Conservation (phyloP, 805 yeast species). For the Jamesozyma hellenica region DNA sequence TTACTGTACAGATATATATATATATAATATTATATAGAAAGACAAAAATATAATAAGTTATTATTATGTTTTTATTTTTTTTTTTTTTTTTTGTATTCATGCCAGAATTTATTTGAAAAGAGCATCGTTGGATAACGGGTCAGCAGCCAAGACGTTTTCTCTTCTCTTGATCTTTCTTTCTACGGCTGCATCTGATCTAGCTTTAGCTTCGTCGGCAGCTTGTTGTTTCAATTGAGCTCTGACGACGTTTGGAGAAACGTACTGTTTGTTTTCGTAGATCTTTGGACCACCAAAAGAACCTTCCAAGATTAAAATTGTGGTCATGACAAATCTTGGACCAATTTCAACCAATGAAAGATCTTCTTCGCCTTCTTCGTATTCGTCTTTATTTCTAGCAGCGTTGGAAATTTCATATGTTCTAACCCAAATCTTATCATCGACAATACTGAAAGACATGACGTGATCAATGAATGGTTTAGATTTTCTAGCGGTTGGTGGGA, state of each 20-base stretch:
- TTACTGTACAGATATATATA: not conserved
- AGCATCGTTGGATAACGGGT: constrained; percentile 72
- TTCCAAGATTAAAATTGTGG: constrained; percentile 82
- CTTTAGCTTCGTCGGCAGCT: constrained; percentile 67
- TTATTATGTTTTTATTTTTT: not conserved
- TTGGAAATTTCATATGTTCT: constrained; percentile 84
- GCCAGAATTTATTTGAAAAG: constrained; percentile 44
- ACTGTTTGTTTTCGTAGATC: constrained; percentile 93
- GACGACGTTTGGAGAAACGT: constrained; percentile 89
- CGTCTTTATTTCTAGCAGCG: constrained; percentile 44
- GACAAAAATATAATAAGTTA: too few species aligned
- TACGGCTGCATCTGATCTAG: constrained; percentile 70
- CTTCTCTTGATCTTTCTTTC: constrained; percentile 68
- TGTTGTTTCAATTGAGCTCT: constrained; percentile 80
- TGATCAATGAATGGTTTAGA: constrained; percentile 93
- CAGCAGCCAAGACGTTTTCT: constrained; percentile 62
- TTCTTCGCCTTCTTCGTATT: constrained; percentile 40
- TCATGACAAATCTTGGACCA: constrained; percentile 92
- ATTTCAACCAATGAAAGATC: constrained; percentile 81
- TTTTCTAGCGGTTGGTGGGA: constrained; percentile 87
- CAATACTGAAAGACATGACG: constrained; percentile 84
- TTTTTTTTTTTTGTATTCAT: not conserved
- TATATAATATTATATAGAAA: not conserved
- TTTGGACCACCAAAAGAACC: constrained; percentile 98
- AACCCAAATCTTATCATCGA: constrained; percentile 90